Evolutionary conservation across 495 filamentous ascomycete species (phyloP), one percentile per base, ranked within the genome.

Genomic region (Daldinia decipiens): DNA sequence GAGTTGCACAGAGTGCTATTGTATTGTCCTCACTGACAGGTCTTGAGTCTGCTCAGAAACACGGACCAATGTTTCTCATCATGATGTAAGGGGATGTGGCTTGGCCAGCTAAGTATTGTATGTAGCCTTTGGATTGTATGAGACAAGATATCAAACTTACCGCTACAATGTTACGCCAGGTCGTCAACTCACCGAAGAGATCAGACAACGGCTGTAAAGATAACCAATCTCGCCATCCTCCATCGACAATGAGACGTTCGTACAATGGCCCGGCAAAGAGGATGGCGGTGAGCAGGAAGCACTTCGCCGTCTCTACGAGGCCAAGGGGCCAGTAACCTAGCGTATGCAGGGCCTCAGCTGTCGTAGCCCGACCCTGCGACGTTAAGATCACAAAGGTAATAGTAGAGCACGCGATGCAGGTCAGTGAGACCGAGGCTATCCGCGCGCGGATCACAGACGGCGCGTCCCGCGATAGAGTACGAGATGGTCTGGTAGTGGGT

Each of bases 11-110:
- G 82, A 80, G 90, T 92, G 81, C 80, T 84, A 86, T 88, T 86
- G 87, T 82, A 72, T 79, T 88, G 85, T 95, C 93, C 87, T 95
- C 94, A 91, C 79, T 85, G 85, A 87, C 91, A 92, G 91, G 92
- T 95, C 92, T 96, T 97, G 93, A 93, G 86, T 89, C 94, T 91
- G 91, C 92, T 97, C 92, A 89, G 93, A 87, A 97, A 97, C 94
- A 97, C 94, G 94, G 94, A 97, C 94, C 93, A 96, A 93, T 90
- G 79, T 88, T 74, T 88, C 86, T 95, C 93, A 72, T 75, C 65
- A 72, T 72, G 57, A 58, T n/a, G 40, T 59, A 62, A 32, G 34
- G 29, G 38, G 26, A 56, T 17, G 7, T 19, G 24, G 36, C 31
- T 53, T 40, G 55, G 56, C 21, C 53, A 40, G 15, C 19, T 53